Percentiles rank a stretch among this genome's conserved stretches.
Evolutionary conservation across 148 eudicot genomes (phyloP).

Genomic region (Oxyria digyna): DNA sequence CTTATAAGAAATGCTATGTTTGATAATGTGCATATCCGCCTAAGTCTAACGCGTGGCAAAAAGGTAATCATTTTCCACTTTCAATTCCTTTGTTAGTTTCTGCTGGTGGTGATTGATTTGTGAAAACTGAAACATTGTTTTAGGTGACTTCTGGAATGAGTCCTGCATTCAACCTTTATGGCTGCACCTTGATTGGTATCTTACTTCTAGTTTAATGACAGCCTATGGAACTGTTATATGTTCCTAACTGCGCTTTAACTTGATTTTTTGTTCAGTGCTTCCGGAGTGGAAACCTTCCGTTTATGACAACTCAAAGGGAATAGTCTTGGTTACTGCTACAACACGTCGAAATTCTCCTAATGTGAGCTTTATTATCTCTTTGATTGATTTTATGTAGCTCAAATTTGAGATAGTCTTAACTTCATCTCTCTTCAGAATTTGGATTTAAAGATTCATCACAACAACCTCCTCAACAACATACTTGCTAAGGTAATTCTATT

Average conservation of each 20-base stretch:
- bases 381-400: neutral
- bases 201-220: neutral
- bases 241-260: too few relatives aligned
- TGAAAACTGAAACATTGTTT: neutral
- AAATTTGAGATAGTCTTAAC: neutral
- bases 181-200: slow-evolving; percentile 88
- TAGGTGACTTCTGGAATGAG: slow-evolving; percentile 98
- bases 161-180: slow-evolving; percentile 80
- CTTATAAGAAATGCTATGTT: slow-evolving; percentile 86
- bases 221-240: neutral
- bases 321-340: slow-evolving; percentile 77
- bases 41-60: slow-evolving; percentile 90
- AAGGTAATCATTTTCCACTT: slow-evolving; percentile 33
- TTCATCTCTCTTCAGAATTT: slow-evolving; percentile 31
- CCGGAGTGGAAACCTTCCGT: slow-evolving; percentile 98
- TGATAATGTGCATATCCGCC: slow-evolving; percentile 72
- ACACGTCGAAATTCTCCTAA: slow-evolving; percentile 96
- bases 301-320: slow-evolving; percentile 82
- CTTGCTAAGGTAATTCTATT: slow-evolving; percentile 59
- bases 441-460: slow-evolving; percentile 90
- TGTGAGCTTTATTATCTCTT: slow-evolving; percentile 28
- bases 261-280: slow-evolving; percentile 40
- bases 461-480: slow-evolving; percentile 79
- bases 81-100: too few relatives aligned
- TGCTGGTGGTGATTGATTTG: neutral